Conservation (phyloP, 1,284 basidiomycete genomes). For the Tylopilus sp. region DNA sequence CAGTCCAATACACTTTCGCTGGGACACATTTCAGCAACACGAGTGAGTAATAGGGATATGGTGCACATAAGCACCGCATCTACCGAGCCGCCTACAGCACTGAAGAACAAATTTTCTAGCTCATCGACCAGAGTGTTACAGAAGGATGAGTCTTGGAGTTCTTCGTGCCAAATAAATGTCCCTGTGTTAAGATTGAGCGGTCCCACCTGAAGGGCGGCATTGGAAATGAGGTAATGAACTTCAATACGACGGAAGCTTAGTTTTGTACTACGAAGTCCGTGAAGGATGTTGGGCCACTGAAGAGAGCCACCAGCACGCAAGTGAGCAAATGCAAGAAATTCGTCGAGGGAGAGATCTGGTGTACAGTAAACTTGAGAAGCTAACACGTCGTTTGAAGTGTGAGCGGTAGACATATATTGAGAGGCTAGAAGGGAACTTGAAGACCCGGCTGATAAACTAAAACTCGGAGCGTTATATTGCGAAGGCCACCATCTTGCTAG, state of each 20-base stretch:
- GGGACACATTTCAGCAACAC: slow-evolving; percentile 44
- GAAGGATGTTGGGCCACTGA: too few relatives aligned
- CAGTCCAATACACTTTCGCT: slow-evolving; percentile 12
- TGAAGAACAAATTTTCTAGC: slow-evolving; percentile 38
- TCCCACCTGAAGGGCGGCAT: slow-evolving; percentile 54
- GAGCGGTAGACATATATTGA: slow-evolving; percentile 10
- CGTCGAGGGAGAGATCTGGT: too few relatives aligned
- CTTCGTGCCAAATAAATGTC: slow-evolving; percentile 44
- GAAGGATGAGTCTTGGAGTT: slow-evolving; percentile 44
- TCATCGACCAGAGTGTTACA: slow-evolving; percentile 45
- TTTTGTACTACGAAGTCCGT: too few relatives aligned
- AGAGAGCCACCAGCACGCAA: too few relatives aligned
- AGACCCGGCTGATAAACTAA: too few relatives aligned
- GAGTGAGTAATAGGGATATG: slow-evolving; percentile 44
- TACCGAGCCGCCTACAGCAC: slow-evolving; percentile 50
- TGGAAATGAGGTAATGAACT: too few relatives aligned
- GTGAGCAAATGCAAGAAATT: too few relatives aligned
- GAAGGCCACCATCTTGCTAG: too few relatives aligned
- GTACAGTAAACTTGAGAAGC: slow-evolving; percentile 51
- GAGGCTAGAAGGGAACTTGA: too few relatives aligned
- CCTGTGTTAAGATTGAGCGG: slow-evolving; percentile 23
- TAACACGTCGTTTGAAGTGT: slow-evolving; percentile 54
- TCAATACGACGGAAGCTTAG: too few relatives aligned
- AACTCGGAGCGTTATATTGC: too few relatives aligned
- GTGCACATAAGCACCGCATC: slow-evolving; percentile 47